A percentile compares a stretch with the other conserved stretches of the same genome.
Conservation (phyloP, 306 rosid species). For the Boehmeria nivea region DNA sequence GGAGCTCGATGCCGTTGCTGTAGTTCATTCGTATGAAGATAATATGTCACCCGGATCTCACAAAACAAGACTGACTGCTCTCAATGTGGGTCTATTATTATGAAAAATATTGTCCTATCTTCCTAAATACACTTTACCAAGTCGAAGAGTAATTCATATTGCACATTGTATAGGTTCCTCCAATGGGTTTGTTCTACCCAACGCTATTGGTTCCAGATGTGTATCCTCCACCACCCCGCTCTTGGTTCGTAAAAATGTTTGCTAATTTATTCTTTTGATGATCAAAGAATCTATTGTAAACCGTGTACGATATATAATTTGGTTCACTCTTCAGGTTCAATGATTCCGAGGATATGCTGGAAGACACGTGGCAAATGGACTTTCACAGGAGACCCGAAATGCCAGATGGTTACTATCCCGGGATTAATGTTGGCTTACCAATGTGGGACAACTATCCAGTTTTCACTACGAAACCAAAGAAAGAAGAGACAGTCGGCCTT, state of each 20-base stretch:
- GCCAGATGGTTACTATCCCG: conserved; percentile 61
- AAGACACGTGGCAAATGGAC: conserved; percentile 83
- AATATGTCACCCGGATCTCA: conserved; percentile 69
- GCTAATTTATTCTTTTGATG: conserved; percentile 15
- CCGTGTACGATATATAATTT: no score
- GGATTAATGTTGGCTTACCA: conserved; percentile 58
- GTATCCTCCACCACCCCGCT: conserved; percentile 93
- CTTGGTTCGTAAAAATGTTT: conserved; percentile 50
- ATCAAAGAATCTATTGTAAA: no score
- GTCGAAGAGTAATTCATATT: conserved; percentile 13
- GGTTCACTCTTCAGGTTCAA: conserved; percentile 56
- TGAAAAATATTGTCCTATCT: background rate
- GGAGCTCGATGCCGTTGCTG: conserved; percentile 61
- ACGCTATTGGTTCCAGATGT: conserved; percentile 80
- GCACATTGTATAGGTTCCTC: conserved; percentile 61
- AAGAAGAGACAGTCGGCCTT: conserved; percentile 88
- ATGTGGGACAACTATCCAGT: conserved; percentile 89
- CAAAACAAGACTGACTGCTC: conserved; percentile 76
- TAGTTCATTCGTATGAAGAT: conserved; percentile 88
- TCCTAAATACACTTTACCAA: conserved; percentile 1
- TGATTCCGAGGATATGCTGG: conserved; percentile 89
- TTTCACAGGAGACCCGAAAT: conserved; percentile 73
- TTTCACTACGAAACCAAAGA: conserved; percentile 66
- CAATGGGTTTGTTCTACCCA: conserved; percentile 95
- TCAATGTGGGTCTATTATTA: conserved; percentile 45